phyloP scores from a whole-genome alignment of 345 rosid genomes.

The Barbarea vulgaris region DNA sequence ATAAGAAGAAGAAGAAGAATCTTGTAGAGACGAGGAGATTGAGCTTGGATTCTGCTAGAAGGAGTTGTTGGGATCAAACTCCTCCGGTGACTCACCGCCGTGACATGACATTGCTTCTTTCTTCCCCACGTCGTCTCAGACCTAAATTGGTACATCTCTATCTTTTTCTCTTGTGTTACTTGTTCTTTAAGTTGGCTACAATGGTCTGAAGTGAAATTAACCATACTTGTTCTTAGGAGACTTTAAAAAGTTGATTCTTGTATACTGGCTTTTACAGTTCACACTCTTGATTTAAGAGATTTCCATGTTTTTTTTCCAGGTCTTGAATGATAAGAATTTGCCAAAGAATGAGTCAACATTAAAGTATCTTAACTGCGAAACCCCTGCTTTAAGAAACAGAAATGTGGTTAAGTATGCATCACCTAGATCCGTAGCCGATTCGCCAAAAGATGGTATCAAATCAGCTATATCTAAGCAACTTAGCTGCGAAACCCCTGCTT shows the following conservation, averaged over 20 bases:
- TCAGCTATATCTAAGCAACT: conserved; percentile 26
- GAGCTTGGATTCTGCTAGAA: conserved; percentile 54
- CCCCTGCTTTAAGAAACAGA: conserved; percentile 36
- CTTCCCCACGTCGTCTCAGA: conserved; percentile 37
- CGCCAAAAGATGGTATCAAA: conserved; percentile 29
- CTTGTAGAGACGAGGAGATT: conserved; percentile 45
- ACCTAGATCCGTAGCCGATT: conserved; percentile 21
- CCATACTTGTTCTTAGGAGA: neutral
- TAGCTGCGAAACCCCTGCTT: conserved; percentile 32
- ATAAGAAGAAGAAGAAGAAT: conserved; percentile 19
- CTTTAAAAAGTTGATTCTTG: conserved; percentile 4
- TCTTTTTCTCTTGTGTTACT: conserved; percentile 16
- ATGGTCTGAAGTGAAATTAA: conserved; percentile 6
- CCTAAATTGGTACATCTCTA: conserved; percentile 19
- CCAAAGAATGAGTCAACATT: conserved; percentile 29
- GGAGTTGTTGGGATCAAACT: conserved; percentile 50
- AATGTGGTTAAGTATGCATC: conserved; percentile 25
- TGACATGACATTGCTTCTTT: conserved; percentile 25
- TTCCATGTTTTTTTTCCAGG: conserved; percentile 24
- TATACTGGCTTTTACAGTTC: neutral
- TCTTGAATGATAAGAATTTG: conserved; percentile 34
- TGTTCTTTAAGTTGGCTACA: neutral
- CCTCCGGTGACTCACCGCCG: conserved; percentile 36
- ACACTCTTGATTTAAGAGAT: neutral
- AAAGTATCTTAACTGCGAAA: conserved; percentile 32